Conservation (phyloP, 306 rosid genomes). For the Pyrus bretschneideri region DNA sequence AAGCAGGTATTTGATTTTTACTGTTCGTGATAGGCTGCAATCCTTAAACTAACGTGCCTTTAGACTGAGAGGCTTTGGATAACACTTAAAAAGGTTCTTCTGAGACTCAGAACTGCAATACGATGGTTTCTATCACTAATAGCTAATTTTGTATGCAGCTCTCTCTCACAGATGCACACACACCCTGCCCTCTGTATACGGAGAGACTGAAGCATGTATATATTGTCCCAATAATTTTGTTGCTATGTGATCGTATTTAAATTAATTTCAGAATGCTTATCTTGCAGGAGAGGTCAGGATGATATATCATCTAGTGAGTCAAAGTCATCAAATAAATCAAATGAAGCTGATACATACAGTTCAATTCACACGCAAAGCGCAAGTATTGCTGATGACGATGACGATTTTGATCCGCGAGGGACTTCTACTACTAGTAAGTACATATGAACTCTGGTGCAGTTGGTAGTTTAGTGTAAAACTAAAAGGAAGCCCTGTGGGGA, state of each 20-base stretch:
- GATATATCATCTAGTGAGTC: slow-evolving; percentile 37
- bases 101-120: not conserved
- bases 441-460: slow-evolving; percentile 5
- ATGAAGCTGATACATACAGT: slow-evolving; percentile 33
- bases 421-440: slow-evolving; percentile 66
- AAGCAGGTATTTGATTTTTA: slow-evolving; percentile 28
- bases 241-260: slow-evolving; percentile 12
- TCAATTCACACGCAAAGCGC: slow-evolving; percentile 47
- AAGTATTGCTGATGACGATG: slow-evolving; percentile 42
- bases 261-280: slow-evolving; percentile 27
- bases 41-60: not conserved
- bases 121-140: not conserved
- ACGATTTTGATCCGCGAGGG: slow-evolving; percentile 96
- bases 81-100: not conserved
- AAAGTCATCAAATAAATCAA: slow-evolving; percentile 44
- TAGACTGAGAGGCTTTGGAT: not conserved
- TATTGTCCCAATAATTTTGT: not conserved
- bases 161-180: not conserved
- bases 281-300: slow-evolving; percentile 54
- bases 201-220: not conserved
- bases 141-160: not conserved
- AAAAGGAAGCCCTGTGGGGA: slow-evolving; percentile 12
- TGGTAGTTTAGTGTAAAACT: not conserved
- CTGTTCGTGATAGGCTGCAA: not conserved
- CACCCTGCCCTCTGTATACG: not conserved